Conservation (phyloP, 75 land plant genomes). For the Cunninghamia lanceolata region DNA sequence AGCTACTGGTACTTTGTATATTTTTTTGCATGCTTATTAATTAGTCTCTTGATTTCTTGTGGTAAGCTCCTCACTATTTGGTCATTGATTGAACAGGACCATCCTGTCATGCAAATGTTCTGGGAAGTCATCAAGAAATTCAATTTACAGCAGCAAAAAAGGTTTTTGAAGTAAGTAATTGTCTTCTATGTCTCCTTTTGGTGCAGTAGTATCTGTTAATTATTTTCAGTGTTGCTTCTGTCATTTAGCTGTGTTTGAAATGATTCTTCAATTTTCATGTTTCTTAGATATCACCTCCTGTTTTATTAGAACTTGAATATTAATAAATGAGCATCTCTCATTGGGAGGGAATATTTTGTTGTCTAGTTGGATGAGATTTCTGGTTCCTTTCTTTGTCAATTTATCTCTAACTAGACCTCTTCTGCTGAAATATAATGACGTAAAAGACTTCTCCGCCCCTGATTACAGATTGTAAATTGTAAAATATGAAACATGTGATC, state of each 20-base stretch:
- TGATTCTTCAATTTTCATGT: background rate
- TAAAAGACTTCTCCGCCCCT: too few species aligned
- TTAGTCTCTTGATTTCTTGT: background rate
- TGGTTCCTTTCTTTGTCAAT: too few species aligned
- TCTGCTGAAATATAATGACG: too few species aligned
- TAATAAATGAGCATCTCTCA: too few species aligned
- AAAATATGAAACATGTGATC: too few species aligned
- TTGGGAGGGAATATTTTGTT: background rate
- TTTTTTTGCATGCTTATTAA: background rate
- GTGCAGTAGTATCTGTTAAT: background rate
- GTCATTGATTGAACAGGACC: slow-evolving; percentile 46
- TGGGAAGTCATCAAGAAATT: slow-evolving; percentile 85
- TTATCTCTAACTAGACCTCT: too few species aligned
- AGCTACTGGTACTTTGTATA: background rate
- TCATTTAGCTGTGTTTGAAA: background rate
- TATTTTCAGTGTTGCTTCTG: background rate
- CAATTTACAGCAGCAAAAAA: slow-evolving; percentile 67
- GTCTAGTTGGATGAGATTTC: background rate
- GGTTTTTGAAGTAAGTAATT: slow-evolving; percentile 77
- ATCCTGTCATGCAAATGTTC: slow-evolving; percentile 83
- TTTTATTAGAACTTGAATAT: too few species aligned
- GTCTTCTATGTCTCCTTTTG: background rate
- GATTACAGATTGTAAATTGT: too few species aligned
- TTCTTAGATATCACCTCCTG: background rate
- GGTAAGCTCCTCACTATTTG: background rate